A percentile compares a stretch with the other conserved stretches of the same genome.
Evolutionary conservation across 139 green algal genomes (phyloP).

Genomic region (Coelastrella sp.): DNA sequence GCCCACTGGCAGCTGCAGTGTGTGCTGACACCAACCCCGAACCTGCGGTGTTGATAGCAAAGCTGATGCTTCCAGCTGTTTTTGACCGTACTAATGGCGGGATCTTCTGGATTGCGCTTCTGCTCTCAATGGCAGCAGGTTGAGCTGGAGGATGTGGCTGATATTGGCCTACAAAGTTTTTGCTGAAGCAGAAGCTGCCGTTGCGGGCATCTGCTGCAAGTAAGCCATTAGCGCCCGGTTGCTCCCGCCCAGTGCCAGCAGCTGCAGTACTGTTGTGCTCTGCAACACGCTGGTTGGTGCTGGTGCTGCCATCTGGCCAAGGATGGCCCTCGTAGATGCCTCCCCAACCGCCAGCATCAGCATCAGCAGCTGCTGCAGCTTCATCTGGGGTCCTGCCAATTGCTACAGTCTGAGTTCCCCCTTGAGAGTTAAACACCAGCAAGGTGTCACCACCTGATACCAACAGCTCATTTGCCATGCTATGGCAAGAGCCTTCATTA

Average conservation of each 20-base stretch:
- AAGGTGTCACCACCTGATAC: not conserved
- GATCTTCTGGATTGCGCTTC: not conserved
- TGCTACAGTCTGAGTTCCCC: not conserved
- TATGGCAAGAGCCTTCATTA: not conserved
- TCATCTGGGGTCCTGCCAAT: not conserved
- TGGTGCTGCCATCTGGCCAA: not conserved
- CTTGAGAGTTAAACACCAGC: not conserved
- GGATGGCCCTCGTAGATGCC: not conserved
- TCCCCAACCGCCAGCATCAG: not conserved
- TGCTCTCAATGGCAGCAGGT: not conserved
- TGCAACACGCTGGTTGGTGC: not conserved
- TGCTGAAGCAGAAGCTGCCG: not conserved
- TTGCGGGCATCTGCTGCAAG: too few relatives aligned
- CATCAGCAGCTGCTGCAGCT: not conserved
- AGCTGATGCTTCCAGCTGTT: slow-evolving; percentile 11
- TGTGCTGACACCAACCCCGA: not conserved
- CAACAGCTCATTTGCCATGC: not conserved
- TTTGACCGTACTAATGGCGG: not conserved
- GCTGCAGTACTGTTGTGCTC: not conserved
- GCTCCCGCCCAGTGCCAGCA: not conserved
- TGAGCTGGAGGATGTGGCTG: not conserved
- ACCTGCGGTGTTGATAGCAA: slow-evolving; percentile 25
- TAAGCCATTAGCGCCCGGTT: too few relatives aligned
- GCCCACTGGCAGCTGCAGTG: not conserved
- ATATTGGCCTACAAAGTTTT: not conserved